Evolutionary conservation across 768 basidiomycete genomes (phyloP), one percentile per base, ranked within the genome.

Genomic region (Mycena alexandri): DNA sequence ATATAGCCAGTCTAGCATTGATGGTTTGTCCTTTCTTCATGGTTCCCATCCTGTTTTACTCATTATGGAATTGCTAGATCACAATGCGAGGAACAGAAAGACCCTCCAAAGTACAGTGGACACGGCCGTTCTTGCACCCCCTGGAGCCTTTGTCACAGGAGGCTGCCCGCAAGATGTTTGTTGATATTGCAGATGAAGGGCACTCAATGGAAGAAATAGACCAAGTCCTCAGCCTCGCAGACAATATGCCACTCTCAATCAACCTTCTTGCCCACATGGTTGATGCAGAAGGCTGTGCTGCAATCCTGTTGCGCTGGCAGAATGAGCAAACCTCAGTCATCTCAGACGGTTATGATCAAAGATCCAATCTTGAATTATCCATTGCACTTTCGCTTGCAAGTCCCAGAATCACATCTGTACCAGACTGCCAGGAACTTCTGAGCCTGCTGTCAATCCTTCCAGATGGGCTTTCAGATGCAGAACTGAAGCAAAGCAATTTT

Each of bases 31-130:
- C n/a, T n/a, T n/a, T n/a, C n/a, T n/a, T n/a, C n/a, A n/a, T n/a
- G n/a, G n/a, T n/a, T n/a, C n/a, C n/a, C n/a, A n/a, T n/a, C n/a
- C n/a, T n/a, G n/a, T 16, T 16, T 4, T n/a, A n/a, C n/a, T n/a
- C n/a, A 50, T 11, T n/a, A n/a, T n/a, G n/a, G 14, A 19, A 4
- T 29, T 13, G 1, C 14, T 5, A 50, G 48, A 29, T 29, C 17
- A 47, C 46, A 21, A 47, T 47, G 46, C 46, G 46, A 7, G 46
- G 46, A n/a, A n/a, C n/a, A n/a, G n/a, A n/a, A n/a, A n/a, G n/a
- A n/a, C n/a, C n/a, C n/a, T n/a, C n/a, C n/a, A n/a, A n/a, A n/a
- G n/a, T n/a, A n/a, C n/a, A n/a, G n/a, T n/a, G n/a, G n/a, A n/a
- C n/a, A n/a, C n/a, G n/a, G n/a, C n/a, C n/a, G n/a, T n/a, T n/a